Conservation (phyloP, 345 rosid species). For the Camelina sativa region DNA sequence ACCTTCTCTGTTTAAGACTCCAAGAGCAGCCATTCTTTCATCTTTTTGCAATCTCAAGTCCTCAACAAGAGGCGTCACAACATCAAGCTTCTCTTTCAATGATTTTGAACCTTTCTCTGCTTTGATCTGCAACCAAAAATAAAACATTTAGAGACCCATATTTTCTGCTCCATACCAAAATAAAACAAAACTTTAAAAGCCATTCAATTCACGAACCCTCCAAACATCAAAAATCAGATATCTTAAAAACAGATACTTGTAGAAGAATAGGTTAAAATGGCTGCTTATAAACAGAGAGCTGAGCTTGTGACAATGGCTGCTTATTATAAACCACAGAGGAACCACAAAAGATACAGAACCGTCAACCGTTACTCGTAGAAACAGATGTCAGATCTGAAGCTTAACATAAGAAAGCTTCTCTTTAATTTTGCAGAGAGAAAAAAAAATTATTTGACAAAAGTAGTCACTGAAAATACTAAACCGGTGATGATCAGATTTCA, state of each 20-base stretch:
- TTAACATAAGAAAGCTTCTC: conserved; percentile 19
- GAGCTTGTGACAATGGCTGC: conserved; percentile 30
- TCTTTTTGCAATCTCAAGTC: conserved; percentile 74
- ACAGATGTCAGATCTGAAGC: conserved; percentile 37
- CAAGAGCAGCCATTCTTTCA: conserved; percentile 68
- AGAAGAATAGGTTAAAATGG: conserved; percentile 14
- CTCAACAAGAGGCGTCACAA: conserved; percentile 73
- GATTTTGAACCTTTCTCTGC: conserved; percentile 60
- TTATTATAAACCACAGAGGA: conserved; percentile 5
- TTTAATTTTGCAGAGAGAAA: conserved; percentile 32
- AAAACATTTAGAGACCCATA: conserved; percentile 69
- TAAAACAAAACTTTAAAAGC: background rate
- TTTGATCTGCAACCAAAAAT: conserved; percentile 53
- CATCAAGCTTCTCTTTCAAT: conserved; percentile 78
- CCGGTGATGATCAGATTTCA: too few species aligned
- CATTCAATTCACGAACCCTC: background rate
- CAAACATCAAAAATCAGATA: conserved; percentile 17
- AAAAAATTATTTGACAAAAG: too few species aligned
- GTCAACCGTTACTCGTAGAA: background rate
- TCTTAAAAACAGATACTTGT: background rate
- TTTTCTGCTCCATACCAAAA: conserved; percentile 60
- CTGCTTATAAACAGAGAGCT: conserved; percentile 20
- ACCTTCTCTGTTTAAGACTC: too few species aligned
- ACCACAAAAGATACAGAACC: background rate
- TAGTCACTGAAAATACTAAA: too few species aligned